Percentiles rank a stretch among this genome's conserved stretches.
These are phyloP conservation scores for Hortaea werneckii DNA, from an alignment of 2,329 filamentous ascomycete genomes.

Conservation along the genomic window DNA sequence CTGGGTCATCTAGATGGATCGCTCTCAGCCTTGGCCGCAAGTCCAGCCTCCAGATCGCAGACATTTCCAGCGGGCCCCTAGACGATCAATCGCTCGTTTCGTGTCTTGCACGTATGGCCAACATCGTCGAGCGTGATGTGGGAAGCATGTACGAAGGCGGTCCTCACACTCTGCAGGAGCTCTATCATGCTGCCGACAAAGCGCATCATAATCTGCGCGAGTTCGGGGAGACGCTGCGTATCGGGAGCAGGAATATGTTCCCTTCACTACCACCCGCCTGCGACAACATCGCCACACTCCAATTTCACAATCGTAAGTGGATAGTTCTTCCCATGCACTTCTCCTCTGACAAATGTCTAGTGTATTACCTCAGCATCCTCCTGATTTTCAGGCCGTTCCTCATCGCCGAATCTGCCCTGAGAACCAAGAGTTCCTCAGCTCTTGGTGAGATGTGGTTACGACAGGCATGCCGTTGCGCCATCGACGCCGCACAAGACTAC, in stretches of 20 bases:
- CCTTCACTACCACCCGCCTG: not conserved
- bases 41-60: conserved; percentile 11
- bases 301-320: conserved; percentile 1
- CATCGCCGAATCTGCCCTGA: conserved; percentile 13
- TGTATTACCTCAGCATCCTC: conserved; percentile 15
- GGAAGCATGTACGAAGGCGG: conserved; percentile 19
- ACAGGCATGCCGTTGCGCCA: conserved; percentile 22
- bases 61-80: conserved; percentile 18
- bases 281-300: not conserved
- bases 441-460: conserved; percentile 20
- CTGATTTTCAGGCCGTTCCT: conserved; percentile 19
- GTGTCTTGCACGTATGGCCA: conserved; percentile 12
- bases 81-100: conserved; percentile 11
- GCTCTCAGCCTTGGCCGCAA: conserved; percentile 14
- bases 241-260: conserved; percentile 2
- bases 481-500: conserved; percentile 22
- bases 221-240: conserved; percentile 12
- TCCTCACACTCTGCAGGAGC: conserved; percentile 17
- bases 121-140: conserved; percentile 8
- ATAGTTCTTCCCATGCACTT: not conserved
- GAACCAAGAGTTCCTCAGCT: conserved; percentile 5
- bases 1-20: conserved; percentile 8
- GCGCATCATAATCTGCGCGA: conserved; percentile 15
- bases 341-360: conserved; percentile 4
- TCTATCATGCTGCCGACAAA: conserved; percentile 17